These are phyloP conservation scores for Fusarium domesticum DNA, from an alignment of 2,329 filamentous ascomycete genomes.

Conservation along the genomic window DNA sequence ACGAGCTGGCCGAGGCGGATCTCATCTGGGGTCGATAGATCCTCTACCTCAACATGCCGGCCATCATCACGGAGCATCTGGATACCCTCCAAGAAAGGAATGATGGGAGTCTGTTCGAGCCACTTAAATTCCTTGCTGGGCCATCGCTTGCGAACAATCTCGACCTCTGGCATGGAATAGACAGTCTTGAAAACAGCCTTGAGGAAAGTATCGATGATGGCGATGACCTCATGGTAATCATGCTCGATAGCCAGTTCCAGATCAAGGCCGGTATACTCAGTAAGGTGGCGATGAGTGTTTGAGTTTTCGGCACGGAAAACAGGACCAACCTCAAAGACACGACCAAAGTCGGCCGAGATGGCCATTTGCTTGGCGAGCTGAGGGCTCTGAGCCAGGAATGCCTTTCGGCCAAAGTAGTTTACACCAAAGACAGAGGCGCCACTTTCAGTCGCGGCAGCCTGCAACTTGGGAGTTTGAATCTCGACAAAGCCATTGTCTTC, in stretches of 20 bases:
- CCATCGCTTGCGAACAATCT: slow-evolving; percentile 77
- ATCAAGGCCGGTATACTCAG: slow-evolving; percentile 90
- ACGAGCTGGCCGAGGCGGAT: slow-evolving; percentile 81
- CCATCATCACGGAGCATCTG: slow-evolving; percentile 80
- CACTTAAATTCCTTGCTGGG: slow-evolving; percentile 84
- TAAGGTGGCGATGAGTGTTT: slow-evolving; percentile 91
- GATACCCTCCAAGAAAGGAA: slow-evolving; percentile 77
- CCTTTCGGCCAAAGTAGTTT: slow-evolving; percentile 83
- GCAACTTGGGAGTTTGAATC: slow-evolving; percentile 90
- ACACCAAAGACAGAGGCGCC: slow-evolving; percentile 89
- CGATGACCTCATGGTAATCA: slow-evolving; percentile 84
- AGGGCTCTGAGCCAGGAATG: slow-evolving; percentile 87
- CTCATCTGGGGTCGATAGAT: slow-evolving; percentile 81
- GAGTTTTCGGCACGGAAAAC: slow-evolving; percentile 95
- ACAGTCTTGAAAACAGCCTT: slow-evolving; percentile 62
- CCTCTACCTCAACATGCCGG: slow-evolving; percentile 70
- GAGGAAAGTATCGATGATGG: slow-evolving; percentile 73
- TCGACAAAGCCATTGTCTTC: slow-evolving; percentile 80
- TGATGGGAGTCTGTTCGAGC: slow-evolving; percentile 78
- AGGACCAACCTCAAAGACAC: slow-evolving; percentile 69
- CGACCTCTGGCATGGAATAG: slow-evolving; percentile 61
- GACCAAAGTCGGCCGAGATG: slow-evolving; percentile 83
- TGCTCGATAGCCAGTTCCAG: slow-evolving; percentile 88
- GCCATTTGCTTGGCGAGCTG: slow-evolving; percentile 92
- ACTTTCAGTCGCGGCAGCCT: slow-evolving; percentile 86